Evolutionary conservation across 805 yeast genomes (phyloP), one percentile per base, ranked within the genome.

Genomic region (Cyberlindnera xylosilytica): DNA sequence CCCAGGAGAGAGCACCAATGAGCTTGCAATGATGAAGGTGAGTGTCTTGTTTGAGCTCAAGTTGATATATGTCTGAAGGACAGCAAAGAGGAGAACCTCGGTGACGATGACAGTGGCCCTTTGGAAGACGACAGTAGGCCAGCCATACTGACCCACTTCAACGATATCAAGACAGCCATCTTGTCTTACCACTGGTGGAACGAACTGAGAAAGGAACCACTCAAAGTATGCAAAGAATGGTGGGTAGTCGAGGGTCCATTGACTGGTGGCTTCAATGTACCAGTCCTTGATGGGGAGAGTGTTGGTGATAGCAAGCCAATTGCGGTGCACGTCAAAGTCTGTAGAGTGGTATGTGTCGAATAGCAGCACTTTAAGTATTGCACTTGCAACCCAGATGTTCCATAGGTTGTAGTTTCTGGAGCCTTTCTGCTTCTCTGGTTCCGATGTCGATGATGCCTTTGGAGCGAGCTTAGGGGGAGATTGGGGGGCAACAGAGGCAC

Each of bases 141-240:
- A 62, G 1, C 91, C 87, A 62, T 84, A 87, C 16, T 63, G 50
- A 9, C 95, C 95, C 30, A 69, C 72, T 28, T 68, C 74, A 0
- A 79, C 79, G 33, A 90, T 72, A 38, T 76, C 83, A 33, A 90
- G 68, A 57, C 95, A 83, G 0, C 96, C 96, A 62, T 90, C 97
- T 1, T 69, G 61, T 6, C 62, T 66, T 1, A 86, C 95, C 0
- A 58, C 22, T 2, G 53, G 38, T 0, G 96, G 96, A 1, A 85
- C 91, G 42, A 86, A 72, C 39, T 72, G 81, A 0, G 95, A 72
- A 36, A 93, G 60, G 3, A 73, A 17, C 86, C 89, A 88, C 62
- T 93, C 99, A 54, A 93, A 91, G 63, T 88, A 90, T 0, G 99
- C 99, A 64, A 93, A 93, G 56, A 89, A 87, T 0, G 99, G 99